These are phyloP conservation scores for Schwanniomyces yamadae DNA, from an alignment of 805 yeast species.

Conservation along the genomic window DNA sequence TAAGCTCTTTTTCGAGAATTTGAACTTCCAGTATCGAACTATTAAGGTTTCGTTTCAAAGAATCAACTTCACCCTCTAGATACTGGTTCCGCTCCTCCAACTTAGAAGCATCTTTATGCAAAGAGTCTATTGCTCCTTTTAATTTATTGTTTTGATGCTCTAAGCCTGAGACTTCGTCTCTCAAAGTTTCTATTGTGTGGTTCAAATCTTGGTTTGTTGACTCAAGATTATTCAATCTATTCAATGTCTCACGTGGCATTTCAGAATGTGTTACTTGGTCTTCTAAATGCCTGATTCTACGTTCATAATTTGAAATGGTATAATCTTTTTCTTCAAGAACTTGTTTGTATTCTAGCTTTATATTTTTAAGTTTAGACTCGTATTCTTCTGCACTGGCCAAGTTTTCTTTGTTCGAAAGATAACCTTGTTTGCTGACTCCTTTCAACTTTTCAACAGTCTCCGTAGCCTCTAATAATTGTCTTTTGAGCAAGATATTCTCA, in stretches of 20 bases:
- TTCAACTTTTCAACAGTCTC: slow-evolving; percentile 12
- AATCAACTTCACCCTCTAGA: slow-evolving; percentile 2
- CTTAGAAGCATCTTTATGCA: slow-evolving; percentile 1
- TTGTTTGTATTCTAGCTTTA: slow-evolving; percentile 8
- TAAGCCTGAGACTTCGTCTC: slow-evolving; percentile 4
- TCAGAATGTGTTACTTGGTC: slow-evolving; percentile 1
- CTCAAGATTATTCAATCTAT: slow-evolving; percentile 16
- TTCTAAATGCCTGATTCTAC: slow-evolving; percentile 9
- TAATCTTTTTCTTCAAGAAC: slow-evolving; percentile 7
- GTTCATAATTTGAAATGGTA: slow-evolving; percentile 3
- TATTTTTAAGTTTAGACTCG: slow-evolving; percentile 4
- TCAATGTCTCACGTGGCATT: slow-evolving; percentile 4
- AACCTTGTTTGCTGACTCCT: slow-evolving; percentile 7
- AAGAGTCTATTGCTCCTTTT: slow-evolving; percentile 1
- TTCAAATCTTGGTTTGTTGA: slow-evolving; percentile 19
- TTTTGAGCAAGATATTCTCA: slow-evolving; percentile 36
- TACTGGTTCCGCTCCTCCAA: too few relatives aligned
- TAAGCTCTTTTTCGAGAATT: slow-evolving; percentile 12
- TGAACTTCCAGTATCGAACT: slow-evolving; percentile 4
- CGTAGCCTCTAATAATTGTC: slow-evolving; percentile 19
- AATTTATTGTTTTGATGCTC: not conserved
- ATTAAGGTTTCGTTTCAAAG: slow-evolving; percentile 3
- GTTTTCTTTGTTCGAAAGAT: slow-evolving; percentile 12
- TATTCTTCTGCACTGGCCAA: not conserved
- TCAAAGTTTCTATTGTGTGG: slow-evolving; percentile 8